These are phyloP conservation scores for Trichoderma sp. DNA, from an alignment of 2,329 filamentous ascomycete species.

Conservation along the genomic window DNA sequence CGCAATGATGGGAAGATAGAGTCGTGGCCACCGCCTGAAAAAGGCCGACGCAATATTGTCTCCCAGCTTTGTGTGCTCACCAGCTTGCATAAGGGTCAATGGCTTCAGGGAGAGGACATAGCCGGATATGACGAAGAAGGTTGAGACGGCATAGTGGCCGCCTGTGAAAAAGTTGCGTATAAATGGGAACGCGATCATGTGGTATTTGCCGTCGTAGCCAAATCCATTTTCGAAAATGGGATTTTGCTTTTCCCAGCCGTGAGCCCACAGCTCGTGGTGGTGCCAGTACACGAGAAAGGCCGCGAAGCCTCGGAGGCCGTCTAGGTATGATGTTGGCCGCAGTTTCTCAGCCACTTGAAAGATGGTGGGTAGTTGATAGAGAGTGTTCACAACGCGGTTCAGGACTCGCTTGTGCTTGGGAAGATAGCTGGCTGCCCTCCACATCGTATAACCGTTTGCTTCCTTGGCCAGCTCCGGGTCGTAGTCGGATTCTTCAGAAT, in stretches of 20 bases:
- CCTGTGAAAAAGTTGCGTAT: constrained; percentile 62
- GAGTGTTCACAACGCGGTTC: neutral
- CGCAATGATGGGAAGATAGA: constrained; percentile 54
- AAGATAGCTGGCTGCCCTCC: constrained; percentile 31
- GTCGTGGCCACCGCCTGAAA: constrained; percentile 52
- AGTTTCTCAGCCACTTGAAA: constrained; percentile 31
- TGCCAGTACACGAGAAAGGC: constrained; percentile 66
- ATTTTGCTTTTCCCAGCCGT: constrained; percentile 41
- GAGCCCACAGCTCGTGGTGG: constrained; percentile 61
- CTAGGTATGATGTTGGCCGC: constrained; percentile 57
- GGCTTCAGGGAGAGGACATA: constrained; percentile 57
- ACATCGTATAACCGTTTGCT: constrained; percentile 28
- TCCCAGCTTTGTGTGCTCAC: constrained; percentile 44
- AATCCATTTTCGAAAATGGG: constrained; percentile 54
- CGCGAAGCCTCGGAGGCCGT: constrained; percentile 67
- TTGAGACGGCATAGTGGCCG: constrained; percentile 60
- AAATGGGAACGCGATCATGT: constrained; percentile 55
- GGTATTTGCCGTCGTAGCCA: constrained; percentile 49
- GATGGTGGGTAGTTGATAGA: neutral
- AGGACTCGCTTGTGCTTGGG: constrained; percentile 6
- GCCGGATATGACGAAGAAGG: constrained; percentile 60
- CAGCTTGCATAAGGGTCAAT: constrained; percentile 46
- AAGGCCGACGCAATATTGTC: constrained; percentile 50
- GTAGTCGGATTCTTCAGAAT: constrained; percentile 26
- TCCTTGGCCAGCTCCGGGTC: constrained; percentile 26